Evolutionary conservation across 1,284 basidiomycete genomes (phyloP).

Genomic region (Pulchroboletus neoregius): DNA sequence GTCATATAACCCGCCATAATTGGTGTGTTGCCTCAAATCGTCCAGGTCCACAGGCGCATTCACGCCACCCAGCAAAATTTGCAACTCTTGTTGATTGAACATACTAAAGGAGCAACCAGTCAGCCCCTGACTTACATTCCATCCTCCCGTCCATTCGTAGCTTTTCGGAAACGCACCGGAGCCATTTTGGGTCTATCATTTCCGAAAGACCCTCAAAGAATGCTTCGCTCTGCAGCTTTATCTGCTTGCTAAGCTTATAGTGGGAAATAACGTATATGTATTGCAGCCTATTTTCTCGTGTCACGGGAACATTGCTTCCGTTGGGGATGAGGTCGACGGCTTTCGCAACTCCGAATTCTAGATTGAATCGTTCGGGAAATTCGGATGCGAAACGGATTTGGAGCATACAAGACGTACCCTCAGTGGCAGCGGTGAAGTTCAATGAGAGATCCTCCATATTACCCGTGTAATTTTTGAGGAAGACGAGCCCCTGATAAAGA

Average conservation of each 20-base stretch:
- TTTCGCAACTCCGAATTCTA: slow-evolving; percentile 84
- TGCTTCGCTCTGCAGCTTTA: slow-evolving; percentile 79
- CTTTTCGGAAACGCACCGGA: slow-evolving; percentile 50
- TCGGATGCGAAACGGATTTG: not conserved
- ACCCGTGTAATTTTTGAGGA: slow-evolving; percentile 88
- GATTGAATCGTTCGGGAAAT: not conserved
- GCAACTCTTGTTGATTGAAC: slow-evolving; percentile 93
- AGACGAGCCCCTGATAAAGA: slow-evolving; percentile 88
- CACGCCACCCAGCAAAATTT: slow-evolving; percentile 80
- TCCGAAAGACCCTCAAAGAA: slow-evolving; percentile 86
- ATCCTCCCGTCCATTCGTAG: not conserved
- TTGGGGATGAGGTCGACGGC: slow-evolving; percentile 80
- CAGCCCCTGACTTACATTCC: not conserved
- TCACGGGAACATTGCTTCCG: slow-evolving; percentile 85
- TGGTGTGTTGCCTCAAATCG: slow-evolving; percentile 72
- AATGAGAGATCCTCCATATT: slow-evolving; percentile 90
- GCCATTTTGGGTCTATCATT: slow-evolving; percentile 87
- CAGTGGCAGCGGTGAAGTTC: slow-evolving; percentile 86
- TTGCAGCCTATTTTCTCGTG: slow-evolving; percentile 83
- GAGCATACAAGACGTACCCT: slow-evolving; percentile 48
- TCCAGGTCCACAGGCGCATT: slow-evolving; percentile 79
- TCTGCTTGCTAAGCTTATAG: slow-evolving; percentile 87
- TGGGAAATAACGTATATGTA: slow-evolving; percentile 91
- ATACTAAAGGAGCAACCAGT: slow-evolving; percentile 50
- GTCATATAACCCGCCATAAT: slow-evolving; percentile 75